Base-by-base conservation (phyloP, 2,329 filamentous ascomycete species). In the Volutella citrinella region DNA sequence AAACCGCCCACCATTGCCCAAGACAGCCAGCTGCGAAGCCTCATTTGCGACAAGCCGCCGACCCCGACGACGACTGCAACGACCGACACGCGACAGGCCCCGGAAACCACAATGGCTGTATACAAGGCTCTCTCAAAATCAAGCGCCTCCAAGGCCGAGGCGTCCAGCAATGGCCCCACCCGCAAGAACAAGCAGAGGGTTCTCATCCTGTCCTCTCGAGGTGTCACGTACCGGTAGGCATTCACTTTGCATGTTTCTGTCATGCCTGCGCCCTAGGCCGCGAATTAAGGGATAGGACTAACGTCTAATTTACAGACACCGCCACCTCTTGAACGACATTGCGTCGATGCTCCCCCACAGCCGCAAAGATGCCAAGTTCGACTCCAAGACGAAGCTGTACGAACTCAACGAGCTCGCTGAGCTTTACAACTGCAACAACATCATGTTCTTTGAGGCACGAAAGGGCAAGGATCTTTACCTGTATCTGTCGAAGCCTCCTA, bases 391-490 rank as follows among this genome's bases (percentile, higher is more conserved):
- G 22, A 89, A 93, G 70, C 75, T 89, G 51, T 76, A 80, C 74
- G 72, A 85, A 59, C 77, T 95, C 32, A 93, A 93, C 66, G 87
- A 90, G 56, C 68, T 79, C 25, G 72, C 72, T 37, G 79, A 84
- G 56, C 52, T 95, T 19, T 93, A 94, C 72, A 94, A 93, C 59
- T 94, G 87, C 76, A 95, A 95, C 68, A 91, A 94, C 59, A 79
- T 93, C 37, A 76, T 96, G 43, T 98, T 95, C 69, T 94, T 96
- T 59, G 91, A 98, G 68, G 90, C 90, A 27, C 77, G 90, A 41
- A 98, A 97, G 65, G 87, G 84, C 40, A 84, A 95, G 65, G 93
- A 97, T 70, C 72, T 97, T 14, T 98, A 97, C 64, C 71, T 94
- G 43, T 96, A 89, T 89, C 78, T 96, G 56, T 82, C 84, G 63